Evolutionary conservation across 805 yeast genomes (phyloP).

Genomic region (Isabelozyma pseudorhagii): DNA sequence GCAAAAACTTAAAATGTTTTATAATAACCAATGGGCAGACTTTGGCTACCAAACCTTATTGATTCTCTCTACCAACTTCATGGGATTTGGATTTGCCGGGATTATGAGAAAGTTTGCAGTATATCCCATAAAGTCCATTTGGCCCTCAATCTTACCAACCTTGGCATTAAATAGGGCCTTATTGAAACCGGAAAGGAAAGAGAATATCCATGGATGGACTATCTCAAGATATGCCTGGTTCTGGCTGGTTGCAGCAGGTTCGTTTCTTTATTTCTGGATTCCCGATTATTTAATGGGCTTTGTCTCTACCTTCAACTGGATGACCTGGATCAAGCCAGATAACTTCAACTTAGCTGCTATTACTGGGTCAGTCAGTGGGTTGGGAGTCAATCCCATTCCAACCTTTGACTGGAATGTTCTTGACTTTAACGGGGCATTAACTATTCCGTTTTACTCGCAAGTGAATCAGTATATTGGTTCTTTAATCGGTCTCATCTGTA

Average conservation of each 20-base stretch:
- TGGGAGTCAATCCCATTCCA: conserved; percentile 53
- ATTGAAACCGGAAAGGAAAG: conserved; percentile 20
- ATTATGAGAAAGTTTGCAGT: conserved; percentile 34
- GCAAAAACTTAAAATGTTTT: conserved; percentile 23
- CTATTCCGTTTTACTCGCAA: conserved; percentile 40
- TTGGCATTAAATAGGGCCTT: conserved; percentile 26
- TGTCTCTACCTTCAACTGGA: conserved; percentile 49
- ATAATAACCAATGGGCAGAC: conserved; percentile 20
- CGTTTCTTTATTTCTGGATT: conserved; percentile 44
- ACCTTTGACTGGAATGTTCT: conserved; percentile 52
- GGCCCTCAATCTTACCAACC: conserved; percentile 44
- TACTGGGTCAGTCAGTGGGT: conserved; percentile 46
- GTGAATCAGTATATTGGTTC: conserved; percentile 14
- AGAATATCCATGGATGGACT: conserved; percentile 29
- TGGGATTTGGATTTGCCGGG: conserved; percentile 33
- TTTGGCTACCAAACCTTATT: conserved; percentile 21
- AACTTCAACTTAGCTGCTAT: conserved; percentile 46
- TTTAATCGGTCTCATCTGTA: conserved; percentile 13
- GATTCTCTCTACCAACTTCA: conserved; percentile 18
- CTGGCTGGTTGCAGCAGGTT: conserved; percentile 9
- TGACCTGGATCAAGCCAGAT: conserved; percentile 54
- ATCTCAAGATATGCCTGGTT: conserved; percentile 20
- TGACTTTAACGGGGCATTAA: conserved; percentile 25
- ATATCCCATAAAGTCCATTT: conserved; percentile 48
- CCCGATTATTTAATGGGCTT: conserved; percentile 43